Percentiles rank a stretch among this genome's conserved stretches.
Conservation (phyloP, 2,329 filamentous ascomycete species). For the Ramularia endophylla region DNA sequence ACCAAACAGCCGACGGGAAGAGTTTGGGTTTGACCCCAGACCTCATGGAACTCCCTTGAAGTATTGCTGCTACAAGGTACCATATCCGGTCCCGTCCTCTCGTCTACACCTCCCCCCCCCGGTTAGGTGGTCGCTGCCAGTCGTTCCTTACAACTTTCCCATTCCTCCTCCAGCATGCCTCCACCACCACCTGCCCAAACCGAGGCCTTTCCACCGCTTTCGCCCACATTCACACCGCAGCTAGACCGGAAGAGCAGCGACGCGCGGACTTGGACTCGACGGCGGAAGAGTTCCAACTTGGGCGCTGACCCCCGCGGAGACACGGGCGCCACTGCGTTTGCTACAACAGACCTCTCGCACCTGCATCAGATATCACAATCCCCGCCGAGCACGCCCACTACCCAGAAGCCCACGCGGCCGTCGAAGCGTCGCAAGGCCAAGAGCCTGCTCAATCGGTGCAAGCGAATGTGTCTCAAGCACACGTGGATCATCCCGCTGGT, state of each 20-base stretch:
- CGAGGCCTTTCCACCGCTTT: slow-evolving; percentile 13
- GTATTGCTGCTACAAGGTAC: too few relatives aligned
- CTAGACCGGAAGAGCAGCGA: slow-evolving; percentile 12
- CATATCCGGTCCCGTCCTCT: too few relatives aligned
- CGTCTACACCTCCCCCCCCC: too few relatives aligned
- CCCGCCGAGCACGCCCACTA: slow-evolving; percentile 8
- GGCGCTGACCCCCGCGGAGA: slow-evolving; percentile 50
- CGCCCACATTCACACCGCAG: slow-evolving; percentile 8
- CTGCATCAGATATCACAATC: slow-evolving; percentile 7
- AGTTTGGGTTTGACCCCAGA: too few relatives aligned
- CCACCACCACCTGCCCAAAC: slow-evolving; percentile 4
- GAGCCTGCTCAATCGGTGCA: slow-evolving; percentile 40
- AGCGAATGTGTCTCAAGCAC: slow-evolving; percentile 44
- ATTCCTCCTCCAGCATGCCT: not conserved
- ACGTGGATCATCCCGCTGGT: slow-evolving; percentile 65
- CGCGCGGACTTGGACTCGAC: too few relatives aligned
- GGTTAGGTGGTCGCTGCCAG: too few relatives aligned
- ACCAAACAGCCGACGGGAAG: too few relatives aligned
- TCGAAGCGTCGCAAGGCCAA: slow-evolving; percentile 44
- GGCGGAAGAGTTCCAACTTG: slow-evolving; percentile 35
- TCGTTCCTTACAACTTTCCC: not conserved
- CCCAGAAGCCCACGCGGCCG: slow-evolving; percentile 25
- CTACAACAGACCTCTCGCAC: slow-evolving; percentile 32
- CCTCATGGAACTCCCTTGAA: too few relatives aligned
- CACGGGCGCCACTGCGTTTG: slow-evolving; percentile 45